Base-by-base conservation (phyloP, 495 filamentous ascomycete genomes). In the Xylaria bambusicola region DNA sequence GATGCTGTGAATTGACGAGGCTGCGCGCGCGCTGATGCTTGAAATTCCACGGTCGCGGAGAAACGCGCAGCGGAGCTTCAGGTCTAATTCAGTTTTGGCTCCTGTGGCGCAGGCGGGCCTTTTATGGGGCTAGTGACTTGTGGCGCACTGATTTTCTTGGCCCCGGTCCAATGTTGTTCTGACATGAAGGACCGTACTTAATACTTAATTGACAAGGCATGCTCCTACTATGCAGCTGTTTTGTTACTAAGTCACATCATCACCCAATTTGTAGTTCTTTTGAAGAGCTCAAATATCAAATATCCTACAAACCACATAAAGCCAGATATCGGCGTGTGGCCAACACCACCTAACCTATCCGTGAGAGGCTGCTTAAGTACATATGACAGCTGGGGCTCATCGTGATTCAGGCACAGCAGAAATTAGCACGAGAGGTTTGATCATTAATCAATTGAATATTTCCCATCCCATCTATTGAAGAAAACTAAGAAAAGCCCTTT, bases 1-100 rank as follows among this genome's bases (percentile, higher is more conserved):
- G 41, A 40, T 55, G 42, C 13, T 49, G 13, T 38, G 40, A 48
- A 24, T 42, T 49, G 58, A 50, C 44, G 35, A 48, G 58, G 50
- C 44, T 61, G 33, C 33, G 38, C 24, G 35, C 36, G 9, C 45
- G 23, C 36, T 18, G 4, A 18, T 15, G 46, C 29, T 60, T 47
- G 52, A 58, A 63, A 47, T 60, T 65, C 36, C 38, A 62, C 47
- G 31, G 52, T 67, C 67, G 67, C 67, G 65, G 67, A n/a, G 35
- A 49, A 18, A 20, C 61, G 66, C 66, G 64, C 63, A 51, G 62
- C 61, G 52, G 52, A 46, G 41, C 52, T 44, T 52, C 24, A 26
- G 55, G 58, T 62, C 54, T 45, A 50, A 40, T 53, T 51, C 20
- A 33, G 29, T 33, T 38, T 46, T 52, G 45, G 52, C 51, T 59